Evolutionary conservation across 495 filamentous ascomycete genomes (phyloP).

Genomic region (Saxophila tyrrhenica): DNA sequence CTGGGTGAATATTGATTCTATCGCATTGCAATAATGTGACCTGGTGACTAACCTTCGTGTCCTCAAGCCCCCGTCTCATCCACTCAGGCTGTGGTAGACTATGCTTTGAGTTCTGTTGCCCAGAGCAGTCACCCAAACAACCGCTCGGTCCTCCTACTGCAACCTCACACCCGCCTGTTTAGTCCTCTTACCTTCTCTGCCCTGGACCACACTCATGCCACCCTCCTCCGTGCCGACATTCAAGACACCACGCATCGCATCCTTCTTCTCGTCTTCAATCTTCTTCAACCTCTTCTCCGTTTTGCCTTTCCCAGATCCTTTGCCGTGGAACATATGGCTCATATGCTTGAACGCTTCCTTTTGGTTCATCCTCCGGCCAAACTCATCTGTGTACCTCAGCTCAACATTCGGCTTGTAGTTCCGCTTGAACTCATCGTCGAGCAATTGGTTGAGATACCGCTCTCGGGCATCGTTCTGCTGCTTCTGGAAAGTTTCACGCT

Average conservation of each 20-base stretch:
- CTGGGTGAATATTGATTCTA: too few relatives aligned
- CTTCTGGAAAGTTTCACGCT: slow-evolving; percentile 81
- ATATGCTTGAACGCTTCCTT: slow-evolving; percentile 97
- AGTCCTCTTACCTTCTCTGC: slow-evolving; percentile 63
- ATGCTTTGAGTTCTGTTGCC: too few relatives aligned
- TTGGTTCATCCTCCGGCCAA: slow-evolving; percentile 69
- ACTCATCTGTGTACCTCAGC: slow-evolving; percentile 80
- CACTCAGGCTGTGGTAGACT: too few relatives aligned
- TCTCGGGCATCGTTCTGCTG: slow-evolving; percentile 81
- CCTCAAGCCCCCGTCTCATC: too few relatives aligned
- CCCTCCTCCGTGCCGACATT: slow-evolving; percentile 64
- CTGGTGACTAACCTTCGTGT: background rate
- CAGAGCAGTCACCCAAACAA: too few relatives aligned
- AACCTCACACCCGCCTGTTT: slow-evolving; percentile 82
- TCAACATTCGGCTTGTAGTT: slow-evolving; percentile 85
- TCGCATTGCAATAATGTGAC: too few relatives aligned
- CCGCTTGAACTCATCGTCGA: slow-evolving; percentile 71
- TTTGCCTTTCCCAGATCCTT: slow-evolving; percentile 94
- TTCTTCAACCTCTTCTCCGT: slow-evolving; percentile 94
- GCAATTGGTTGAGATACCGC: slow-evolving; percentile 62
- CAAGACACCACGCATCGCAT: slow-evolving; percentile 65
- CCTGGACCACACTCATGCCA: slow-evolving; percentile 71
- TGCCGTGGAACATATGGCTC: slow-evolving; percentile 95
- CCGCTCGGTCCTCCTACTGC: slow-evolving; percentile 29
- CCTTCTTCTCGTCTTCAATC: slow-evolving; percentile 88